phyloP scores from a whole-genome alignment of 768 basidiomycete genomes.

The Suillus fuscotomentosus region DNA sequence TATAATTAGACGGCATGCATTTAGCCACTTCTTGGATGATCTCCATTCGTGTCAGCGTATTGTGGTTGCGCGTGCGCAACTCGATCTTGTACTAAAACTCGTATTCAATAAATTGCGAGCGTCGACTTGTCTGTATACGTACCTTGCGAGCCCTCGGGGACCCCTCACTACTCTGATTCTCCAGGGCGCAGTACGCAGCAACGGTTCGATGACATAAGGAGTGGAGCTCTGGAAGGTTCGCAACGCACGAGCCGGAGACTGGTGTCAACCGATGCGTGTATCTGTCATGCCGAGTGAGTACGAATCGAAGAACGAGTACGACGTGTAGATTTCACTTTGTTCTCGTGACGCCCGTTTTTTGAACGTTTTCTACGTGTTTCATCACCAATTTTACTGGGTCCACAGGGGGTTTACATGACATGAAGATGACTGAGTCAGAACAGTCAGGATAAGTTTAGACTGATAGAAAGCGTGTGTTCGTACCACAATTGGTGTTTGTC shows the following conservation, averaged over 20 bases:
- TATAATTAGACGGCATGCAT: constrained; percentile 66
- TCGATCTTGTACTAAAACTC: constrained; percentile 75
- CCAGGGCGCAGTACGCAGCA: constrained; percentile 47
- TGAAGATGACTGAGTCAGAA: constrained; percentile 60
- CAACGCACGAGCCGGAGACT: constrained; percentile 62
- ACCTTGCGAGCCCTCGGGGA: constrained; percentile 45
- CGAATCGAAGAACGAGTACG: not conserved
- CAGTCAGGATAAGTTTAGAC: not conserved
- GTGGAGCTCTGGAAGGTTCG: constrained; percentile 70
- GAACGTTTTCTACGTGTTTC: constrained; percentile 61
- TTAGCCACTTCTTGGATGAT: constrained; percentile 69
- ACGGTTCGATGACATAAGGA: constrained; percentile 57
- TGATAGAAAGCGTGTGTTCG: constrained; percentile 5
- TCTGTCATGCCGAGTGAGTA: constrained; percentile 34
- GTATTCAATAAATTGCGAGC: not conserved
- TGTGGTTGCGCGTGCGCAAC: constrained; percentile 72
- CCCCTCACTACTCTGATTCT: constrained; percentile 25
- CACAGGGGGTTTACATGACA: constrained; percentile 75
- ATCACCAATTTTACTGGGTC: constrained; percentile 72
- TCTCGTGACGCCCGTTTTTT: constrained; percentile 58
- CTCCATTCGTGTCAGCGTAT: constrained; percentile 54
- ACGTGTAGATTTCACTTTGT: constrained; percentile 49
- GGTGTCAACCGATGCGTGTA: constrained; percentile 72
- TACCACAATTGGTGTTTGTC: constrained; percentile 80
- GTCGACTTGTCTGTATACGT: constrained; percentile 12